Conservation (phyloP, 805 yeast genomes). For the Sugiyamaella valdiviana region DNA sequence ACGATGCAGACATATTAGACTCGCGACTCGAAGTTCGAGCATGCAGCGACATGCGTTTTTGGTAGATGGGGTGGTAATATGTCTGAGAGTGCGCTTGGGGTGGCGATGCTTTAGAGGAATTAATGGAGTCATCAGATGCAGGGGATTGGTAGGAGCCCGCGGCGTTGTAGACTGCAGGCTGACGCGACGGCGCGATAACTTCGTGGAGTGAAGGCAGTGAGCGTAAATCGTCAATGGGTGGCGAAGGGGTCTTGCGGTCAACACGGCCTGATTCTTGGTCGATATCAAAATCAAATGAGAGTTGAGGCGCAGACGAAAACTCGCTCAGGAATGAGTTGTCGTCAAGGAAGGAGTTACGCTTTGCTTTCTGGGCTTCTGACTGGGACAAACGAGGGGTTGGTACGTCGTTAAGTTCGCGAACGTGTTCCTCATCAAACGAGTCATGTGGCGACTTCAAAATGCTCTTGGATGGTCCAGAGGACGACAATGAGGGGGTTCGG, state of each 20-base stretch:
- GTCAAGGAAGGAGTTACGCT: background rate
- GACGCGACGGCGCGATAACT: background rate
- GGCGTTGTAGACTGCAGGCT: background rate
- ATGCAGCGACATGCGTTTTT: slow-evolving; percentile 18
- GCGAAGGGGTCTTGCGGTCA: slow-evolving; percentile 6
- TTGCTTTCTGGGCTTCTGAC: background rate
- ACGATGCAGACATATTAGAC: slow-evolving; percentile 5
- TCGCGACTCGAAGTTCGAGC: slow-evolving; percentile 13
- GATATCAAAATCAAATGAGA: slow-evolving; percentile 12
- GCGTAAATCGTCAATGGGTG: background rate
- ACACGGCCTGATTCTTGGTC: slow-evolving; percentile 9
- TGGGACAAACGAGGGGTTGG: background rate
- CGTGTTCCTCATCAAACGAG: no score
- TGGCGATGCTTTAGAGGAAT: background rate
- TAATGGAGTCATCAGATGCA: slow-evolving; percentile 4
- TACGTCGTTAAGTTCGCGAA: no score
- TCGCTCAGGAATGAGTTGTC: background rate
- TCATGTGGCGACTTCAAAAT: slow-evolving; percentile 18
- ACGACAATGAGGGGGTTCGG: slow-evolving; percentile 3
- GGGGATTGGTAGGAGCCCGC: background rate
- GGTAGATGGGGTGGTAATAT: slow-evolving; percentile 18
- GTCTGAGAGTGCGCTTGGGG: slow-evolving; percentile 1
- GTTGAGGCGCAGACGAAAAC: slow-evolving; percentile 2
- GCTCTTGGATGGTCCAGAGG: slow-evolving; percentile 10
- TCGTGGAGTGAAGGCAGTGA: background rate